Conservation (phyloP, 169 alveolate species). For the Plasmodium falciparum region DNA sequence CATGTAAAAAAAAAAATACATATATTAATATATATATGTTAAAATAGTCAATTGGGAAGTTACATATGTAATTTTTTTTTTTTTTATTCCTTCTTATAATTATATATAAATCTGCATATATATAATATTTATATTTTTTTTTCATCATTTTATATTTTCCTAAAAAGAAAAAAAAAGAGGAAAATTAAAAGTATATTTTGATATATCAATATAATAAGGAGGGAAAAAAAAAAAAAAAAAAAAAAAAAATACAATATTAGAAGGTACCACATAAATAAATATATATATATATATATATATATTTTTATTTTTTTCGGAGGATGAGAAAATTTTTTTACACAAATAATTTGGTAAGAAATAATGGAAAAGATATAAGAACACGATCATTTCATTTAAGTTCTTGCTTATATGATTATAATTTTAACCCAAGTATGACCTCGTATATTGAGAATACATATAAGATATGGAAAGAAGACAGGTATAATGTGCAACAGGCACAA, state of each 20-base stretch:
- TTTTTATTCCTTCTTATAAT: no score
- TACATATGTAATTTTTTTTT: no score
- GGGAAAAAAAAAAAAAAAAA: not conserved
- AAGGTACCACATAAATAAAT: not conserved
- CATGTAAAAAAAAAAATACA: no score
- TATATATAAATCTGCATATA: no score
- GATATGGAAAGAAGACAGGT: slow-evolving; percentile 59
- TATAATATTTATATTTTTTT: no score
- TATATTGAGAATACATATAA: slow-evolving; percentile 36
- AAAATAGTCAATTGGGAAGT: no score
- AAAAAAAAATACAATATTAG: not conserved
- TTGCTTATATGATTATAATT: slow-evolving; percentile 2
- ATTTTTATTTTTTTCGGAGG: not conserved
- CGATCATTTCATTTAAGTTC: slow-evolving; percentile 28
- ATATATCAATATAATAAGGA: slow-evolving; percentile 25
- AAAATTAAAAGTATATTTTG: slow-evolving; percentile 14
- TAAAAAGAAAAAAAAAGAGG: no score
- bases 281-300: not conserved
- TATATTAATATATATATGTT: no score
- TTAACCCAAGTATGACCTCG: slow-evolving; percentile 66
- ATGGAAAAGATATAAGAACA: slow-evolving; percentile 17
- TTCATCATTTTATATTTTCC: no score
- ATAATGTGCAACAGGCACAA: not conserved
- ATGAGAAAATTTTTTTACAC: slow-evolving; percentile 27
- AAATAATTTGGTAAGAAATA: slow-evolving; percentile 24